phyloP scores from a whole-genome alignment of 176 grass and related monocot genomes.

The Avena insularis region DNA sequence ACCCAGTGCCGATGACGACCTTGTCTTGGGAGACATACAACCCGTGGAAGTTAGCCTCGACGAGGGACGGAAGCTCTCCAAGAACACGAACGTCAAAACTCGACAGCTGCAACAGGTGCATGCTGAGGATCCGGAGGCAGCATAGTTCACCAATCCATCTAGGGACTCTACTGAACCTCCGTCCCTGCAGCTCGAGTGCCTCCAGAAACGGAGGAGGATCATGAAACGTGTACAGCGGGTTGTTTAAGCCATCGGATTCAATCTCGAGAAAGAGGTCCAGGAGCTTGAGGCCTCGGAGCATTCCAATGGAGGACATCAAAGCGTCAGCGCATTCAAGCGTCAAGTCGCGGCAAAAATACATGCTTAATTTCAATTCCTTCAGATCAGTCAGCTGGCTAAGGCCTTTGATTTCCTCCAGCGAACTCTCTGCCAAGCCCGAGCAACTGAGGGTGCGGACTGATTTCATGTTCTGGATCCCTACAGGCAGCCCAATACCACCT shows the following conservation, averaged over 20 bases:
- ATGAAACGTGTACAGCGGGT: neutral
- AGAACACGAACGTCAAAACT: neutral
- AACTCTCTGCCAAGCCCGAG: neutral
- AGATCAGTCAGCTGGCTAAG: neutral
- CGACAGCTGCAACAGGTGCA: neutral
- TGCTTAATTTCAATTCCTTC: neutral
- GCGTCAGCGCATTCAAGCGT: neutral
- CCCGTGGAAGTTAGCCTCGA: fast-evolving
- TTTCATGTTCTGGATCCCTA: neutral
- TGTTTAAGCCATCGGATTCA: neutral
- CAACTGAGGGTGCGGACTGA: neutral
- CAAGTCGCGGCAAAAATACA: fast-evolving
- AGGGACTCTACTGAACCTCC: neutral
- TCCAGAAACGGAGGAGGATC: neutral
- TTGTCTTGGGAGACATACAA: neutral
- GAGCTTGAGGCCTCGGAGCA: neutral
- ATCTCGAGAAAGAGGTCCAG: fast-evolving
- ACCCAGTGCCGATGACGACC: neutral
- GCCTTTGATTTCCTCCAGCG: neutral
- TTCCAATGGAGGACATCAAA: neutral
- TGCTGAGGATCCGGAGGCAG: neutral
- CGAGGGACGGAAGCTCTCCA: neutral
- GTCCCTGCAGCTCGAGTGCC: fast-evolving
- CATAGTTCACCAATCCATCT: neutral
- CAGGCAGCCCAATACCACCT: neutral